Conservation (phyloP, 306 rosid genomes). For the Begonia peltatifolia region DNA sequence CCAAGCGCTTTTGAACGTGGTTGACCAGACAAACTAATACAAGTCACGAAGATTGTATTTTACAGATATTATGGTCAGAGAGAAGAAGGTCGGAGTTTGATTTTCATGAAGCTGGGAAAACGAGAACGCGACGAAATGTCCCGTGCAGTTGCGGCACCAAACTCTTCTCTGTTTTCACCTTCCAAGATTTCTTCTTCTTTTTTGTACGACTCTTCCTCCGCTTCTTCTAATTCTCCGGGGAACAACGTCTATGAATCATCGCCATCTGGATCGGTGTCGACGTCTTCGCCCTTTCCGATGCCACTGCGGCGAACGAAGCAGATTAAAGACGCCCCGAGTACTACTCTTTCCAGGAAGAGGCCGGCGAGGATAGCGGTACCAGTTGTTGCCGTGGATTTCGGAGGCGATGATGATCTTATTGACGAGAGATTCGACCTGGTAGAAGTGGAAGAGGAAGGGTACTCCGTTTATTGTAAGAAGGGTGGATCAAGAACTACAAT, state of each 20-base stretch:
- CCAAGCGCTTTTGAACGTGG: too few species aligned
- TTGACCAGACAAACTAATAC: too few species aligned
- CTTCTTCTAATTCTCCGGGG: conserved; percentile 17
- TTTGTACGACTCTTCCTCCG: conserved; percentile 17
- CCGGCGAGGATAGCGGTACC: conserved; percentile 29
- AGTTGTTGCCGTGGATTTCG: conserved; percentile 8
- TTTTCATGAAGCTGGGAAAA: too few species aligned
- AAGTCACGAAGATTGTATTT: too few species aligned
- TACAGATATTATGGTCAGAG: background rate
- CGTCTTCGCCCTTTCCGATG: conserved; percentile 9
- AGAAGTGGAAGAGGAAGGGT: conserved; percentile 34
- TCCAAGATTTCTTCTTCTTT: conserved; percentile 13
- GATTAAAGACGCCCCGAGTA: conserved; percentile 1
- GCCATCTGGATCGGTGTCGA: background rate
- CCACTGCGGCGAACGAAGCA: conserved; percentile 6
- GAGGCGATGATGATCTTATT: conserved; percentile 8
- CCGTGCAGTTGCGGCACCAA: conserved; percentile 23
- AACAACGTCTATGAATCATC: conserved; percentile 12
- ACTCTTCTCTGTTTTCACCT: conserved; percentile 31
- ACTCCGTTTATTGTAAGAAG: conserved; percentile 36
- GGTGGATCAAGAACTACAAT: conserved; percentile 22
- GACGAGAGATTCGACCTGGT: conserved; percentile 16
- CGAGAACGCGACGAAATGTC: conserved; percentile 8
- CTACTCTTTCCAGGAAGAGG: conserved; percentile 30
- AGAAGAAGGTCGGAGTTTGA: background rate